phyloP scores from a whole-genome alignment of 768 basidiomycete genomes.

The Trametes cingulata region DNA sequence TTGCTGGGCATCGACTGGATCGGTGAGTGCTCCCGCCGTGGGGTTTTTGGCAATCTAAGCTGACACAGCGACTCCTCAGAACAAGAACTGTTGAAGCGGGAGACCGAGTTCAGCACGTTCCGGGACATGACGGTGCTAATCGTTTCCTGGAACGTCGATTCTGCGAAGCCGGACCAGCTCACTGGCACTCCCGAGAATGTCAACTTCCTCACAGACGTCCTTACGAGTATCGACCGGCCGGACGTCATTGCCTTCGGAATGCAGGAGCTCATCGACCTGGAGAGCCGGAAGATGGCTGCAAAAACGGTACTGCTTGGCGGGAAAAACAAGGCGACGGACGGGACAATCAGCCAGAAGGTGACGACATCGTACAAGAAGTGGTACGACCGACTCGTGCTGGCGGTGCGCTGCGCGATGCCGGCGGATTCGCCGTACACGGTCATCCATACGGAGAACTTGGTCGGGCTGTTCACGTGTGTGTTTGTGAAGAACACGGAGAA shows the following conservation, averaged over 20 bases:
- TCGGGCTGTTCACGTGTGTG: slow-evolving; percentile 80
- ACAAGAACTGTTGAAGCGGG: slow-evolving; percentile 70
- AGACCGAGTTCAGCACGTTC: slow-evolving; percentile 77
- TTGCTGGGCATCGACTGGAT: slow-evolving; percentile 83
- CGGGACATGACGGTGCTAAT: slow-evolving; percentile 76
- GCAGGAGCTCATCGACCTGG: slow-evolving; percentile 97
- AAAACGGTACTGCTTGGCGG: slow-evolving; percentile 83
- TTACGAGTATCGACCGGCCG: slow-evolving; percentile 71
- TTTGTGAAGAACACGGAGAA: slow-evolving; percentile 75
- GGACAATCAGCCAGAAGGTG: slow-evolving; percentile 75
- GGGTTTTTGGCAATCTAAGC: background rate
- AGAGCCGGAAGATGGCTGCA: slow-evolving; percentile 87
- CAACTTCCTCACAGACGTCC: slow-evolving; percentile 75
- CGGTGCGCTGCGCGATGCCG: slow-evolving; percentile 75
- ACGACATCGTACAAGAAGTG: slow-evolving; percentile 86
- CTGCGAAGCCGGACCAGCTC: slow-evolving; percentile 78
- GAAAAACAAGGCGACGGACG: slow-evolving; percentile 65
- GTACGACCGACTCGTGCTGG: slow-evolving; percentile 76
- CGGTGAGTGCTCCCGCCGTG: slow-evolving; percentile 50
- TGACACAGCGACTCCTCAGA: slow-evolving; percentile 45
- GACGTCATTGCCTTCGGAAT: slow-evolving; percentile 94
- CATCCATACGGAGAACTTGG: slow-evolving; percentile 83
- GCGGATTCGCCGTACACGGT: slow-evolving; percentile 75
- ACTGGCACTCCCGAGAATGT: slow-evolving; percentile 66
- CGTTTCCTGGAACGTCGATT: slow-evolving; percentile 92